Conservation (phyloP, 208 protist genomes). For the Jaenimonas drosophilae region DNA sequence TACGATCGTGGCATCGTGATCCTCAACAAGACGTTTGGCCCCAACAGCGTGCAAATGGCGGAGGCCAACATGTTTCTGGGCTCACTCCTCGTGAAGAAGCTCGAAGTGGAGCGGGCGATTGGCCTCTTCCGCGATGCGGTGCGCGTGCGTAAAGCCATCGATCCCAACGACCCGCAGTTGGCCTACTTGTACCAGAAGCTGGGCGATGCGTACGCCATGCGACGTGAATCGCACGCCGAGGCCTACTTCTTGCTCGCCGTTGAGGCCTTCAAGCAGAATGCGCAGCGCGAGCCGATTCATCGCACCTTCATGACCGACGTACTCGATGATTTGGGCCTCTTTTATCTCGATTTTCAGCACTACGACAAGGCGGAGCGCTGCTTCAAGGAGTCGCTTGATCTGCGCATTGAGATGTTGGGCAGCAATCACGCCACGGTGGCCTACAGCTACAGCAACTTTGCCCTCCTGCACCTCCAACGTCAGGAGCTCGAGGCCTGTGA, state of each 20-base stretch:
- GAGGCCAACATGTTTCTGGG: conserved; percentile 75
- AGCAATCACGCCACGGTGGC: conserved; percentile 81
- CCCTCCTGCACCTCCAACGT: conserved; percentile 63
- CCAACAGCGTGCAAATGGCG: conserved; percentile 53
- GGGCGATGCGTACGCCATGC: conserved; percentile 74
- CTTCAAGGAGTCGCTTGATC: conserved; percentile 81
- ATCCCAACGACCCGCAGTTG: conserved; percentile 67
- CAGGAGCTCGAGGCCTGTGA: conserved; percentile 64
- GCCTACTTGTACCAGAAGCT: conserved; percentile 85
- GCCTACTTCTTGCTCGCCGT: conserved; percentile 79
- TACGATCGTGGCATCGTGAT: conserved; percentile 55
- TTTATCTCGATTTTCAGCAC: conserved; percentile 85
- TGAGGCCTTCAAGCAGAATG: conserved; percentile 74
- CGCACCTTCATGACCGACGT: conserved; percentile 85
- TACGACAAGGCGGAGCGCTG: conserved; percentile 84
- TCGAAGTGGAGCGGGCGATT: conserved; percentile 51
- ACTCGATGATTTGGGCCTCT: conserved; percentile 80
- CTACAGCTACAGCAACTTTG: conserved; percentile 89
- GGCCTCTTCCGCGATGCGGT: conserved; percentile 64
- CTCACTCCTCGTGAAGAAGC: conserved; percentile 48
- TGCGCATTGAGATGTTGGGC: conserved; percentile 79
- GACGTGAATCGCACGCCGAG: conserved; percentile 72
- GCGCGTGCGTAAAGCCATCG: conserved; percentile 49
- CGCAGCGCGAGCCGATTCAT: conserved; percentile 62
- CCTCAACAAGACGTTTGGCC: conserved; percentile 46